Percentiles rank a stretch among this genome's conserved stretches.
Evolutionary conservation across 1,284 basidiomycete species (phyloP).

Genomic region (Phellopilus nigrolimitatus): DNA sequence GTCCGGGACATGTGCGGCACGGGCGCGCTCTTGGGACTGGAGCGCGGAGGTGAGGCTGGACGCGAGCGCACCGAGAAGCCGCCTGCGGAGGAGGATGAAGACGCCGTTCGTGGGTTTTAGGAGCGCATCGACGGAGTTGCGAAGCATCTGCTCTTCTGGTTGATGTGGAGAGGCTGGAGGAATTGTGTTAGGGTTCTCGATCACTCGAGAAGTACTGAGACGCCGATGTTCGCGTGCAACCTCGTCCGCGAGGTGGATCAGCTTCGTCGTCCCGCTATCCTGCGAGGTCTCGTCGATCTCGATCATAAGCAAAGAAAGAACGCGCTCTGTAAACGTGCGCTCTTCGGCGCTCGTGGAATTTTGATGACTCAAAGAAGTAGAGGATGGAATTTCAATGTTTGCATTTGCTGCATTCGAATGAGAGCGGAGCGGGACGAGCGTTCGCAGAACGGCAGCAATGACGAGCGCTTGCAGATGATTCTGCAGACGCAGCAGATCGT

Average conservation of each 20-base stretch:
- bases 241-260: constrained; percentile 67
- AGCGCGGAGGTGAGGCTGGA: constrained; percentile 29
- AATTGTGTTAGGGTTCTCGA: too few relatives aligned
- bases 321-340: constrained; percentile 44
- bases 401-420: not conserved
- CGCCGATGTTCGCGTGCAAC: constrained; percentile 42
- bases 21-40: not conserved
- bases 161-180: not conserved
- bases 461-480: constrained; percentile 68
- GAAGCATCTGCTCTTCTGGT: not conserved
- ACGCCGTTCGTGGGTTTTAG: constrained; percentile 59
- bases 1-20: not conserved
- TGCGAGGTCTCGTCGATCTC: constrained; percentile 46
- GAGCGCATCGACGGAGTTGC: constrained; percentile 28
- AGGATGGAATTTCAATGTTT: not conserved
- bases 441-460: constrained; percentile 55
- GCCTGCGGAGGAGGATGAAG: constrained; percentile 53
- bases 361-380: constrained; percentile 10
- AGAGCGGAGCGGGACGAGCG: constrained; percentile 43
- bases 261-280: constrained; percentile 39
- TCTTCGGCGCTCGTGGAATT: not conserved
- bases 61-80: constrained; percentile 42
- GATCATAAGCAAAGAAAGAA: constrained; percentile 59
- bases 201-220: too few relatives aligned
- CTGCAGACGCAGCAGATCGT: constrained; percentile 52